phyloP scores from a whole-genome alignment of 2,329 filamentous ascomycete species.

The Camillea tinctor region DNA sequence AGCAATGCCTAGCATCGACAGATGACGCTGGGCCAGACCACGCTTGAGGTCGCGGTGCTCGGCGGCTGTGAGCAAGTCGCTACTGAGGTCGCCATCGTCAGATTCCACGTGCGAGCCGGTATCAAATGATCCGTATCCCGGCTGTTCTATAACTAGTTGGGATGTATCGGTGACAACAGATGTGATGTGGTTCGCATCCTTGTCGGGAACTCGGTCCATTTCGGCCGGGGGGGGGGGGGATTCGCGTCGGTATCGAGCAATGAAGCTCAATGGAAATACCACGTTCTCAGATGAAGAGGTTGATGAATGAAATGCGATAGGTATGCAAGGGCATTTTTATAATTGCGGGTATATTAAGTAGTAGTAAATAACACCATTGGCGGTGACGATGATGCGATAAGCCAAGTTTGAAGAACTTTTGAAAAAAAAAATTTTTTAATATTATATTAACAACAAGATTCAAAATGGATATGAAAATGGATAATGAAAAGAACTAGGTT shows the following conservation, averaged over 20 bases:
- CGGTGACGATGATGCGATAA: neutral
- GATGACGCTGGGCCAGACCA: conserved; percentile 52
- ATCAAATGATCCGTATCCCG: conserved; percentile 17
- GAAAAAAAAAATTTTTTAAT: no score
- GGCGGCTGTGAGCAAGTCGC: conserved; percentile 45
- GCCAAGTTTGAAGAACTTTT: neutral
- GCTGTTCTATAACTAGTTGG: conserved; percentile 1
- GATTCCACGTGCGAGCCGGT: conserved; percentile 1
- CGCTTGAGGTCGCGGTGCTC: conserved; percentile 51
- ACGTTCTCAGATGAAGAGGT: no score
- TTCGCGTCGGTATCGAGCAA: neutral
- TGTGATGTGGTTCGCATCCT: neutral
- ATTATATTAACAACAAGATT: no score
- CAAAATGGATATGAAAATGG: no score
- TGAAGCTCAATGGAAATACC: neutral
- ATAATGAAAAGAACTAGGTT: no score
- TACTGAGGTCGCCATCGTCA: conserved; percentile 21
- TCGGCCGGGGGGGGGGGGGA: no score
- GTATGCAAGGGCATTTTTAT: neutral
- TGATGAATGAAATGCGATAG: neutral
- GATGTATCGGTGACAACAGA: neutral
- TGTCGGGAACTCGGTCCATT: neutral
- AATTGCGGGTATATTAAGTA: no score
- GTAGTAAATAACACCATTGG: neutral
- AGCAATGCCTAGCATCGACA: conserved; percentile 62